phyloP scores from a whole-genome alignment of 148 eudicot species.

The Tetragonia tetragonoides region DNA sequence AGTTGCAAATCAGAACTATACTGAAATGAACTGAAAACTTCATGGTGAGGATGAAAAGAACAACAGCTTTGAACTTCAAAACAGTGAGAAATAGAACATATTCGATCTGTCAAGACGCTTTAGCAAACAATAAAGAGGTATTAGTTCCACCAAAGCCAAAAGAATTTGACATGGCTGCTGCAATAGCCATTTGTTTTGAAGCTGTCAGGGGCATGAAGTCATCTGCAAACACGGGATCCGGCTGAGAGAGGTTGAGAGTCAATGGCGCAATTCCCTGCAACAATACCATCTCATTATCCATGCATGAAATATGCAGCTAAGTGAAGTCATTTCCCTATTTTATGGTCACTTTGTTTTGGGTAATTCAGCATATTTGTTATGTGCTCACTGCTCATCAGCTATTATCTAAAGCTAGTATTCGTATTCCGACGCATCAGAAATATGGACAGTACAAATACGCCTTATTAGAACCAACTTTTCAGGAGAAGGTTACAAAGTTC shows the following conservation, averaged over 20 bases:
- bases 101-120: slow-evolving; percentile 23
- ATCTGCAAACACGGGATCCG: slow-evolving; percentile 63
- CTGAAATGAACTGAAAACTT: too few species aligned
- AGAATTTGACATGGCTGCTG: slow-evolving; percentile 81
- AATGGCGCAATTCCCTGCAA: slow-evolving; percentile 81
- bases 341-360: neutral
- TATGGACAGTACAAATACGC: too few species aligned
- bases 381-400: too few species aligned
- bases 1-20: too few species aligned
- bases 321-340: neutral
- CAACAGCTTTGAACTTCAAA: too few species aligned
- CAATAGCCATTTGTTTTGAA: slow-evolving; percentile 55
- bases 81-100: too few species aligned
- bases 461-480: too few species aligned
- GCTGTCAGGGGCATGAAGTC: slow-evolving; percentile 69
- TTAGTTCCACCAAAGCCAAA: slow-evolving; percentile 98
- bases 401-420: too few species aligned
- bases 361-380: neutral
- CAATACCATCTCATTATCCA: slow-evolving; percentile 7
- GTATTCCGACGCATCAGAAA: too few species aligned
- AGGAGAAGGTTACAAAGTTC: too few species aligned
- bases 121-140: slow-evolving; percentile 63
- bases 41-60: too few species aligned
- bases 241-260: slow-evolving; percentile 69
- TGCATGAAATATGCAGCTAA: neutral